Conservation (phyloP, 139 green algal genomes). For the Eudorina sp. region DNA sequence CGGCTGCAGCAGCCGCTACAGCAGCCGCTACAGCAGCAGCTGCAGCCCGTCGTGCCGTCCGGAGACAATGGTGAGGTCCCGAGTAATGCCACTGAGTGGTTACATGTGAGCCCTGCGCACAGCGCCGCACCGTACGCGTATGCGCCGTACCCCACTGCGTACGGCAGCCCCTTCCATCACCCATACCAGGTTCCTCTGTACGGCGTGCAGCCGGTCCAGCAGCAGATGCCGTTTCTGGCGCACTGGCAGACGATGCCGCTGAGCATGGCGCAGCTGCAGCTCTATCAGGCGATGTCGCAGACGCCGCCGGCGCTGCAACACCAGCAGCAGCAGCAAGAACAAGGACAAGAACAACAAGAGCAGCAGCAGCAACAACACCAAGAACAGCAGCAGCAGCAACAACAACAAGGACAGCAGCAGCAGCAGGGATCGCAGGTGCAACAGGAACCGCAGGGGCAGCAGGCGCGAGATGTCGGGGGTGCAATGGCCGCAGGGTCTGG, state of each 20-base stretch:
- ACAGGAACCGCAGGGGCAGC: not conserved
- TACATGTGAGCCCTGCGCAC: not conserved
- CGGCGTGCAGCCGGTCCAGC: too few species aligned
- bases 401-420: not conserved
- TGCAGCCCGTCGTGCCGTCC: not conserved
- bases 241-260: too few species aligned
- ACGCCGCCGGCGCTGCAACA: too few species aligned
- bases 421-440: not conserved
- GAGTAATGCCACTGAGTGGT: too few species aligned
- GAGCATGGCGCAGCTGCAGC: not conserved
- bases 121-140: not conserved
- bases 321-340: not conserved
- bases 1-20: constrained; percentile 1
- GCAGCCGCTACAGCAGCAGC: not conserved
- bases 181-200: too few species aligned
- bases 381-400: not conserved
- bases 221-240: too few species aligned
- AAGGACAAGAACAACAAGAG: not conserved
- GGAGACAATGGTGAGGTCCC: too few species aligned
- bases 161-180: too few species aligned
- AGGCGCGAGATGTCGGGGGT: not conserved
- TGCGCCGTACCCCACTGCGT: not conserved
- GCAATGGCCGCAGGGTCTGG: too few species aligned
- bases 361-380: not conserved
- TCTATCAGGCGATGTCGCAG: too few species aligned